Evolutionary conservation across 257 asterid species (phyloP).

Genomic region (Rauvolfia tetraphylla): DNA sequence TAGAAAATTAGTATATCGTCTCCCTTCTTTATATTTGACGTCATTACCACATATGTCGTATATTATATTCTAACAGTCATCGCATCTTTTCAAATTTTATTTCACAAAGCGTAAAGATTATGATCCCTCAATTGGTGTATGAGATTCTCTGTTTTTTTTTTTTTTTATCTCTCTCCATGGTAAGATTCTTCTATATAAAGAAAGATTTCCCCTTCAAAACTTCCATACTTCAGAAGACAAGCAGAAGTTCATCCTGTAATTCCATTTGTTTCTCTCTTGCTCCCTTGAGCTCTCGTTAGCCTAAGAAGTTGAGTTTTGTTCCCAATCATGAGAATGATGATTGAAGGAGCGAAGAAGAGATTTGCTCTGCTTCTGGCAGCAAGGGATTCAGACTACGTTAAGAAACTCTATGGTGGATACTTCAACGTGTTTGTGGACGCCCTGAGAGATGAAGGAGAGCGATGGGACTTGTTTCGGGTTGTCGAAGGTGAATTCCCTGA

Average conservation of each 20-base stretch:
- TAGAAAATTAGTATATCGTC: not conserved
- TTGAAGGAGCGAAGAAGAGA: conserved; percentile 26
- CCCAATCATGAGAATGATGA: not conserved
- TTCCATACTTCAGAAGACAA: not conserved
- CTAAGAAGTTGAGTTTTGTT: not conserved
- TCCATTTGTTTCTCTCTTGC: not conserved
- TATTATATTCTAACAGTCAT: not conserved
- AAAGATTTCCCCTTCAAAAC: not conserved
- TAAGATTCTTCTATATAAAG: conserved; percentile 10
- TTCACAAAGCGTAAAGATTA: not conserved
- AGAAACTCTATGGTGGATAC: conserved; percentile 55
- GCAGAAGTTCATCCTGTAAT: no score
- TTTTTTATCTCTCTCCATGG: not conserved
- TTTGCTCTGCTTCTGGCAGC: conserved; percentile 52
- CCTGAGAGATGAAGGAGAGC: conserved; percentile 50
- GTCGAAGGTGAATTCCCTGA: conserved; percentile 58
- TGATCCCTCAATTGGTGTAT: not conserved
- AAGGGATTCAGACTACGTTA: conserved; percentile 59
- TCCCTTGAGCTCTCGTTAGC: not conserved
- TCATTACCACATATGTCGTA: not conserved
- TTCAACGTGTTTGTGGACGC: conserved; percentile 51
- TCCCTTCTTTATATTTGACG: not conserved
- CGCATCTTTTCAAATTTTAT: not conserved
- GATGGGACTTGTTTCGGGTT: conserved; percentile 56
- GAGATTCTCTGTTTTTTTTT: not conserved